Percentiles rank a stretch among this genome's conserved stretches.
These are phyloP conservation scores for Verbena officinalis DNA, from an alignment of 257 asterid species.

Conservation along the genomic window DNA sequence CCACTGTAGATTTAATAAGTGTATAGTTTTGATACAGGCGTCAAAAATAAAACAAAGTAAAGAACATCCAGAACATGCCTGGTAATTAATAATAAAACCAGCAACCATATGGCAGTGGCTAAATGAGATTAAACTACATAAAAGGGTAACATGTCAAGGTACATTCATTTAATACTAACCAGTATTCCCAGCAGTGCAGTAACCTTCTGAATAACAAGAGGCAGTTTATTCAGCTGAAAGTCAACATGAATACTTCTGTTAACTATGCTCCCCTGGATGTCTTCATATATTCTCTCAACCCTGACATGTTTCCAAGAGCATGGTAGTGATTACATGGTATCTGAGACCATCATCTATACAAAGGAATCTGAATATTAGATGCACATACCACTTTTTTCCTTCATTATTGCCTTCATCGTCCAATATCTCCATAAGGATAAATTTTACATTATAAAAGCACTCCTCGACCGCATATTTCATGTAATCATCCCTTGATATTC, in stretches of 20 bases:
- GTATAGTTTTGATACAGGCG: neutral
- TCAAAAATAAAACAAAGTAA: neutral
- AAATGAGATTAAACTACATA: neutral
- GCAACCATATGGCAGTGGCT: neutral
- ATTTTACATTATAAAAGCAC: conserved; percentile 66
- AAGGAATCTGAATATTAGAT: conserved; percentile 19
- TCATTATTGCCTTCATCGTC: conserved; percentile 82
- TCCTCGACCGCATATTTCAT: conserved; percentile 97
- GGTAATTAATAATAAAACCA: neutral
- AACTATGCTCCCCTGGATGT: conserved; percentile 53
- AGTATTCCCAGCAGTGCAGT: conserved; percentile 89
- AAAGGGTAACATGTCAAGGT: neutral
- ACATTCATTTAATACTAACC: conserved; percentile 50
- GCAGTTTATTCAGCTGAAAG: conserved; percentile 66
- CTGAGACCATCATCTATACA: conserved; percentile 27
- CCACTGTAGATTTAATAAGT: neutral
- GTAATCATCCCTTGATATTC: conserved; percentile 91
- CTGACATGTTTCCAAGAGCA: conserved; percentile 47
- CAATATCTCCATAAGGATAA: conserved; percentile 70
- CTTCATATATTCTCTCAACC: conserved; percentile 84
- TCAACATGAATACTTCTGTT: conserved; percentile 54
- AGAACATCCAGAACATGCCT: neutral
- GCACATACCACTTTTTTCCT: conserved; percentile 81
- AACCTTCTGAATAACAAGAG: conserved; percentile 86
- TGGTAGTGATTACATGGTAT: conserved; percentile 28